Conservation (phyloP, 768 basidiomycete species). For the Calocybe cyanea region DNA sequence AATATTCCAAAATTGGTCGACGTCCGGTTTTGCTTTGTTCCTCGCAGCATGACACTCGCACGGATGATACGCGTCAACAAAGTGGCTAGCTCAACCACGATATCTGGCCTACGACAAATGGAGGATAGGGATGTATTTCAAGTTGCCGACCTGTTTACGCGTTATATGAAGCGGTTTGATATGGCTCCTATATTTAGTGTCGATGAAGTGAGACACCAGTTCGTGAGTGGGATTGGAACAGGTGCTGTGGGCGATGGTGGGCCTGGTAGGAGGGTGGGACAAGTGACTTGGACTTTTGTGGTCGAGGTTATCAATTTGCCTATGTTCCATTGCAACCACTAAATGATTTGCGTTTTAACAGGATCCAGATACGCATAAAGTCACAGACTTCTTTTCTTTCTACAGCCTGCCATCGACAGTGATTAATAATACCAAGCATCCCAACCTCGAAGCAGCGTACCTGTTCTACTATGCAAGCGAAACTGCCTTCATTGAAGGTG, state of each 20-base stretch:
- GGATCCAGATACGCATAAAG: slow-evolving; percentile 76
- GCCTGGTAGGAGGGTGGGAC: slow-evolving; percentile 56
- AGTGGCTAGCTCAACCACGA: slow-evolving; percentile 45
- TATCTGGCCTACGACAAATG: slow-evolving; percentile 84
- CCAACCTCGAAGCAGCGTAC: slow-evolving; percentile 86
- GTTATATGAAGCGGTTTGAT: slow-evolving; percentile 84
- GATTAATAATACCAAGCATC: slow-evolving; percentile 70
- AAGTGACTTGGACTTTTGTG: slow-evolving; percentile 96
- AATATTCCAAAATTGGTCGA: slow-evolving; percentile 93
- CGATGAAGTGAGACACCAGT: slow-evolving; percentile 83
- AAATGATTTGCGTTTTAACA: too few species aligned
- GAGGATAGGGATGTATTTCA: slow-evolving; percentile 70
- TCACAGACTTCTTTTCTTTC: slow-evolving; percentile 97
- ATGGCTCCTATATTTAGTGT: slow-evolving; percentile 70
- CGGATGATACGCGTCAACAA: slow-evolving; percentile 80
- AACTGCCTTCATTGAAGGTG: slow-evolving; percentile 56
- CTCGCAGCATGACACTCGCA: slow-evolving; percentile 86
- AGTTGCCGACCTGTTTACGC: slow-evolving; percentile 65
- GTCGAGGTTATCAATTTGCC: slow-evolving; percentile 86
- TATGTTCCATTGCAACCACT: too few species aligned
- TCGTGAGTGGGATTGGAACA: slow-evolving; percentile 78
- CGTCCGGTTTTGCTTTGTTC: slow-evolving; percentile 83
- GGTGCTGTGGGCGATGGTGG: slow-evolving; percentile 49
- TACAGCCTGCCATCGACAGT: slow-evolving; percentile 95
- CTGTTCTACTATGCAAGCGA: slow-evolving; percentile 93